phyloP scores from a whole-genome alignment of 805 yeast species.

The Teunomyces lycoperdinae region DNA sequence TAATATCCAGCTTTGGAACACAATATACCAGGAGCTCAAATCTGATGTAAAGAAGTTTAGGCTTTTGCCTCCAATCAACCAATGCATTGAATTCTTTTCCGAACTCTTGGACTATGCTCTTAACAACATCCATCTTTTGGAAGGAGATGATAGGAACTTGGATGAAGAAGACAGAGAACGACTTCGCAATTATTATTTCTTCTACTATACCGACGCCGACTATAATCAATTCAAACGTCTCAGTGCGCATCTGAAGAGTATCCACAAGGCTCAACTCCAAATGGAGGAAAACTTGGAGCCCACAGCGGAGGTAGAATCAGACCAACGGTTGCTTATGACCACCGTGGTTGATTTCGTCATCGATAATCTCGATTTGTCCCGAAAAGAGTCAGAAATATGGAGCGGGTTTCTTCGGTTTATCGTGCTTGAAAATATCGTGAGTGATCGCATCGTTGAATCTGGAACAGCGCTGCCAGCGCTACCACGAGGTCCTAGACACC shows the following conservation, averaged over 20 bases:
- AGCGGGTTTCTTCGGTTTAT: background rate
- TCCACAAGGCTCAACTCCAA: background rate
- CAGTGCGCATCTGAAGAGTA: background rate
- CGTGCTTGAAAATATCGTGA: background rate
- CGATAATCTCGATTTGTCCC: background rate
- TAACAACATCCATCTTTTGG: conserved; percentile 12
- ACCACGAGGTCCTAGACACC: conserved; percentile 3
- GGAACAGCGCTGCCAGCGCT: background rate
- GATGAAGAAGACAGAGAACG: conserved; percentile 5
- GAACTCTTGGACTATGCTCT: conserved; percentile 24
- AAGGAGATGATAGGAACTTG: conserved; percentile 8
- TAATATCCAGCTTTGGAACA: conserved; percentile 24
- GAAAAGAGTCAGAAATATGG: background rate
- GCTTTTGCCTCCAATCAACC: conserved; percentile 12
- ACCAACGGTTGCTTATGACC: background rate
- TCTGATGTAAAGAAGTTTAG: conserved; percentile 14
- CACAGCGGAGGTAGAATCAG: background rate
- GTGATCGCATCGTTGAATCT: background rate
- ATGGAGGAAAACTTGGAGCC: conserved; percentile 1
- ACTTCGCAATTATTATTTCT: conserved; percentile 12
- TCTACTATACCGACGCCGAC: conserved; percentile 21
- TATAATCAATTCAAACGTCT: conserved; percentile 4
- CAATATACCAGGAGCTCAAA: conserved; percentile 30
- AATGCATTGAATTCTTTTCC: conserved; percentile 16
- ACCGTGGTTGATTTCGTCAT: background rate